Evolutionary conservation across 1,284 basidiomycete species (phyloP).

Genomic region (Porodaedalea pini): DNA sequence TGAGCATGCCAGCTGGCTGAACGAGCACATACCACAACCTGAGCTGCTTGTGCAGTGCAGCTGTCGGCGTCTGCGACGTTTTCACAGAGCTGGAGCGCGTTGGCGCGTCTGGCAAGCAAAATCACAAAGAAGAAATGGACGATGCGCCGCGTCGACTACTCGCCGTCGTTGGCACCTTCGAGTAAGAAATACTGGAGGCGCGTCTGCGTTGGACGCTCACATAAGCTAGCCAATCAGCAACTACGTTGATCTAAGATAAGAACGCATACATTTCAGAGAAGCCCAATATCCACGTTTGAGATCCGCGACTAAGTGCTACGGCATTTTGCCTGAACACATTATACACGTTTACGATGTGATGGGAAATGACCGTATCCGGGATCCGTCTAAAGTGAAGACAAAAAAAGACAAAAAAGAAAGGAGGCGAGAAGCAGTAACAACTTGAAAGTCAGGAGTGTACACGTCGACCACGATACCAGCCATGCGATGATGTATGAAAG

Average conservation of each 20-base stretch:
- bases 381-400: no score
- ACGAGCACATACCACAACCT: slow-evolving; percentile 6
- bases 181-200: neutral
- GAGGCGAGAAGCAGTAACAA: no score
- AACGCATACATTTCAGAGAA: neutral
- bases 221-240: neutral
- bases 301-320: neutral
- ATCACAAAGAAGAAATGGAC: neutral
- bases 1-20: neutral
- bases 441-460: no score
- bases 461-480: no score
- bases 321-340: neutral
- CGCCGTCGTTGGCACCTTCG: neutral
- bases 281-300: neutral
- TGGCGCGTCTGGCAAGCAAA: no score
- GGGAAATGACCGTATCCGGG: no score
- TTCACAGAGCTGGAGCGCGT: neutral
- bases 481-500: no score
- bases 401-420: no score
- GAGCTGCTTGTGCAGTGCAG: neutral
- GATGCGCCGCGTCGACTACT: neutral
- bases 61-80: neutral
- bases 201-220: neutral
- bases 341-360: no score
- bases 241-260: neutral